phyloP scores from a whole-genome alignment of 345 rosid genomes.

The Gossypium stocksii region DNA sequence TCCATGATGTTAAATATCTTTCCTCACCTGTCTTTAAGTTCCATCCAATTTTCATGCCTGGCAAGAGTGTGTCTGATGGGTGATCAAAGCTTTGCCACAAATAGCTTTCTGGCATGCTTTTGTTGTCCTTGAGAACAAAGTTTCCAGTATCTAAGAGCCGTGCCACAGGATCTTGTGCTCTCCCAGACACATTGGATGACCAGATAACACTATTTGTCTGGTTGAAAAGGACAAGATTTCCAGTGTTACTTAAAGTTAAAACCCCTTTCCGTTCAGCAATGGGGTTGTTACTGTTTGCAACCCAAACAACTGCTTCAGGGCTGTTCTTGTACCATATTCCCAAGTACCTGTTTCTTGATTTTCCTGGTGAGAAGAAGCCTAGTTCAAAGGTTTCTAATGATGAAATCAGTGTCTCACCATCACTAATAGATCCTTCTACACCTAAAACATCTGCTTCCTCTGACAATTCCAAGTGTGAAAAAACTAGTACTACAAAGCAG shows the following conservation, averaged over 20 bases:
- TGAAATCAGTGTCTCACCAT: not conserved
- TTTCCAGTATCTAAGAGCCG: constrained; percentile 29
- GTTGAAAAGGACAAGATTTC: constrained; percentile 1
- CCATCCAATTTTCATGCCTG: constrained; percentile 24
- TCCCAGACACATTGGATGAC: constrained; percentile 13
- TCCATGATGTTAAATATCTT: constrained; percentile 23
- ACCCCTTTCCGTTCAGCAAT: constrained; percentile 16
- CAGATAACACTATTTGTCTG: not conserved
- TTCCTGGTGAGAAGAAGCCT: constrained; percentile 12
- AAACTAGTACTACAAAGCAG: not conserved
- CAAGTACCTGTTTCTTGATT: not conserved
- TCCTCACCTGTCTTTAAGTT: constrained; percentile 6
- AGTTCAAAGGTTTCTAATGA: not conserved
- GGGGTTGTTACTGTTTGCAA: constrained; percentile 26
- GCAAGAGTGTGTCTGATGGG: constrained; percentile 23
- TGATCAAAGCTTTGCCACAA: constrained; percentile 25
- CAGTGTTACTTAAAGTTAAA: not conserved
- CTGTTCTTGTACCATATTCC: constrained; percentile 13
- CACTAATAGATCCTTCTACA: not conserved
- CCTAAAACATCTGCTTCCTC: not conserved
- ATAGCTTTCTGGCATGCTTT: constrained; percentile 11
- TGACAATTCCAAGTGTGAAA: not conserved
- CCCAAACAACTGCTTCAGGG: not conserved
- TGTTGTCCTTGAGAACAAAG: constrained; percentile 20
- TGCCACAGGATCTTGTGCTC: constrained; percentile 13